Evolutionary conservation across 805 yeast genomes (phyloP).

Genomic region (Priceomyces melissophilus): DNA sequence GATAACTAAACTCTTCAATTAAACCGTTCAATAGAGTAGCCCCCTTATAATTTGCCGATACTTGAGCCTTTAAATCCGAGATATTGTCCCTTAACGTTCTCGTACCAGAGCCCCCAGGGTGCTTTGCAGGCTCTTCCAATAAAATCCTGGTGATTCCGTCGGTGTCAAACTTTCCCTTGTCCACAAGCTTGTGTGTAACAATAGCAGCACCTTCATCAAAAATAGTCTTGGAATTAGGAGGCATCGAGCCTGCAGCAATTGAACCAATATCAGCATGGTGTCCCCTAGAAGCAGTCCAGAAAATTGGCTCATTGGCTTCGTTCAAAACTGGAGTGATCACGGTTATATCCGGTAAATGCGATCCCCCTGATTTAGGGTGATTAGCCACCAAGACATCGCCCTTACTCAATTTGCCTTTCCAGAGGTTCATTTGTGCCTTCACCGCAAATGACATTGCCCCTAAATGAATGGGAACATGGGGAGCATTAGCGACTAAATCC

Average conservation of each 20-base stretch:
- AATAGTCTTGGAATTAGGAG: constrained; percentile 76
- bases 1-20: constrained; percentile 57
- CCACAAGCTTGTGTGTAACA: constrained; percentile 67
- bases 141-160: constrained; percentile 59
- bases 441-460: constrained; percentile 49
- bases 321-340: constrained; percentile 80
- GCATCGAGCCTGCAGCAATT: constrained; percentile 84
- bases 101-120: constrained; percentile 82
- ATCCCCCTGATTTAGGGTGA: constrained; percentile 35
- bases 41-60: constrained; percentile 84
- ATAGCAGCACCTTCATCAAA: constrained; percentile 89
- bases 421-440: constrained; percentile 36
- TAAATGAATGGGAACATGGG: constrained; percentile 44
- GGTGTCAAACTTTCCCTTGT: constrained; percentile 65
- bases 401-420: constrained; percentile 37
- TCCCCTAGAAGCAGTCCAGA: constrained; percentile 87
- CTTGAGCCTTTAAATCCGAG: constrained; percentile 47
- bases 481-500: constrained; percentile 46
- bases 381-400: constrained; percentile 44
- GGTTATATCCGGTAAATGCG: constrained; percentile 54
- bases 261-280: constrained; percentile 95
- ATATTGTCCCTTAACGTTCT: constrained; percentile 75
- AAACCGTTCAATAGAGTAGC: constrained; percentile 56
- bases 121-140: constrained; percentile 65
- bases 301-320: constrained; percentile 48